phyloP scores from a whole-genome alignment of 257 asterid species.

The Nyctanthes arbortristis region DNA sequence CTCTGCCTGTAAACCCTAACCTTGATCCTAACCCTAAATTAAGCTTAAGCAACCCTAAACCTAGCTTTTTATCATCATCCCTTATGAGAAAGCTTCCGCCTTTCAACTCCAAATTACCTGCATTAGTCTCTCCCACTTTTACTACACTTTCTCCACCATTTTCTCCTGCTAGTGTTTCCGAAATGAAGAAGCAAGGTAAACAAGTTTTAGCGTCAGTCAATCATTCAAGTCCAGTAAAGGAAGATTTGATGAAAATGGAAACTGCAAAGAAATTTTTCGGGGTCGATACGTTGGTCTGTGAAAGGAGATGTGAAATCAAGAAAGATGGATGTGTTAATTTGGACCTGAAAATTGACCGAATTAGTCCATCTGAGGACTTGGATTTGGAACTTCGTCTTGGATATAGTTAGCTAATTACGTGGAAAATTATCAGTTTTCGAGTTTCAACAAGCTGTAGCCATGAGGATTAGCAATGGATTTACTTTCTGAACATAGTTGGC shows the following conservation, averaged over 20 bases:
- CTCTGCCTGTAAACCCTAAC: slow-evolving; percentile 45
- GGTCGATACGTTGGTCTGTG: slow-evolving; percentile 22
- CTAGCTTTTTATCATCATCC: slow-evolving; percentile 41
- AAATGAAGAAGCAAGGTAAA: slow-evolving; percentile 24
- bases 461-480: not conserved
- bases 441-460: not conserved
- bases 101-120: slow-evolving; percentile 33
- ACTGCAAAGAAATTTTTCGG: slow-evolving; percentile 31
- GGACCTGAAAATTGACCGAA: slow-evolving; percentile 77
- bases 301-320: slow-evolving; percentile 29
- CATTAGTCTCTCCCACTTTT: slow-evolving; percentile 30
- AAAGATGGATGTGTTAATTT: slow-evolving; percentile 42
- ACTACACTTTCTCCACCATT: slow-evolving; percentile 17
- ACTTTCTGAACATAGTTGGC: not conserved
- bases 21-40: slow-evolving; percentile 59
- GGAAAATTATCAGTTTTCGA: not conserved
- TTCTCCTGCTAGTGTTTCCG: slow-evolving; percentile 14
- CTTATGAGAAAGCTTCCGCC: slow-evolving; percentile 37
- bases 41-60: slow-evolving; percentile 45
- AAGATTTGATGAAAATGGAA: slow-evolving; percentile 29
- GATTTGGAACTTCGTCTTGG: slow-evolving; percentile 98
- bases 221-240: slow-evolving; percentile 2
- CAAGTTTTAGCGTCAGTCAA: slow-evolving; percentile 3
- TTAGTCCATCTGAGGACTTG: slow-evolving; percentile 54
- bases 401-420: slow-evolving; percentile 19